Conservation (phyloP, 768 basidiomycete genomes). For the Russula emetica region DNA sequence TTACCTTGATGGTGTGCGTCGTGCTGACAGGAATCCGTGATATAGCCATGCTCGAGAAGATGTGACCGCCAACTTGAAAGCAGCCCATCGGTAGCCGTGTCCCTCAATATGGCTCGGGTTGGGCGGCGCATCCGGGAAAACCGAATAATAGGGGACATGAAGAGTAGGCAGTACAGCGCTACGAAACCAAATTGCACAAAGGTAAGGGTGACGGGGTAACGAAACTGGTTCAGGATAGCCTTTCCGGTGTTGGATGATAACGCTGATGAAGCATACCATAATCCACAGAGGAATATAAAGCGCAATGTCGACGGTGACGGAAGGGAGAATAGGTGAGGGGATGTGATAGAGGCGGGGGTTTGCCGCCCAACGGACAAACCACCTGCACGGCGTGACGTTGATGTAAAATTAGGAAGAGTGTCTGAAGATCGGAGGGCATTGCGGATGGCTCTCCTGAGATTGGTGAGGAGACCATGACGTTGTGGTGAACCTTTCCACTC, state of each 20-base stretch:
- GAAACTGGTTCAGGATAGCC: conserved; percentile 86
- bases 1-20: conserved; percentile 97
- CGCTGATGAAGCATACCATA: conserved; percentile 95
- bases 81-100: conserved; percentile 89
- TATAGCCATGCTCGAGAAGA: conserved; percentile 97
- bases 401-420: conserved; percentile 12
- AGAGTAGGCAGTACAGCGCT: conserved; percentile 76
- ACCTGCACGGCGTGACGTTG: conserved; percentile 11
- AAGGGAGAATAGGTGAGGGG: conserved; percentile 10
- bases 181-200: conserved; percentile 98
- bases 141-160: conserved; percentile 70
- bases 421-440: conserved; percentile 18
- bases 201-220: conserved; percentile 93
- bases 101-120: conserved; percentile 64
- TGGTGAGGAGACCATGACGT: background rate
- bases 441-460: conserved; percentile 14
- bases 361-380: background rate
- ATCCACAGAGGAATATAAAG: conserved; percentile 76
- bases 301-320: conserved; percentile 37
- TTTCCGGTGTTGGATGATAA: conserved; percentile 97
- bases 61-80: conserved; percentile 97
- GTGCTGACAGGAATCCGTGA: conserved; percentile 95
- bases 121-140: conserved; percentile 69
- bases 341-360: conserved; percentile 6
- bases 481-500: conserved; percentile 8